A percentile compares a stretch with the other conserved stretches of the same genome.
Conservation (phyloP, 768 basidiomycete species). For the Leccinellum albellum region DNA sequence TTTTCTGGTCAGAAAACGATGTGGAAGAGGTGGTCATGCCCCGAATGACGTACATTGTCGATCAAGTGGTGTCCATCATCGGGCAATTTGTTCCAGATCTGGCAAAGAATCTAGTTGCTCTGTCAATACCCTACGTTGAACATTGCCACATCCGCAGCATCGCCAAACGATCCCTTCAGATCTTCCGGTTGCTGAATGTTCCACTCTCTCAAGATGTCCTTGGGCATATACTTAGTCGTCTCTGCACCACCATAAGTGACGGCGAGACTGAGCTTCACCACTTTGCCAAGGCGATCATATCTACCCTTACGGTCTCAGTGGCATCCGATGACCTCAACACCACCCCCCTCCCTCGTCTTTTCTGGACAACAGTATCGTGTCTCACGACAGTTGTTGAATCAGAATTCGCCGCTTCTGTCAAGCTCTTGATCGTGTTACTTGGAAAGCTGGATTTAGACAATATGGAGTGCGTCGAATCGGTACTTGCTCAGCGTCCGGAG, state of each 20-base stretch:
- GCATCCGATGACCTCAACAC: conserved; percentile 53
- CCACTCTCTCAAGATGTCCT: conserved; percentile 67
- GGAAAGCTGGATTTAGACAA: conserved; percentile 70
- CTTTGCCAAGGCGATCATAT: conserved; percentile 80
- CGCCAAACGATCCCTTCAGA: conserved; percentile 85
- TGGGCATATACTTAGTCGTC: conserved; percentile 72
- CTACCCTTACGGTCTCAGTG: conserved; percentile 65
- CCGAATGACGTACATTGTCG: conserved; percentile 68
- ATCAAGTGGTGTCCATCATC: conserved; percentile 62
- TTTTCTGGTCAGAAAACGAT: conserved; percentile 76
- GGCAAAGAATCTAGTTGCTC: conserved; percentile 70
- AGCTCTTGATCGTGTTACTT: conserved; percentile 62
- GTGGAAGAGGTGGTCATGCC: conserved; percentile 48
- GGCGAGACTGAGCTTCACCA: conserved; percentile 72
- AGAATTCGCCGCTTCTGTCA: conserved; percentile 70
- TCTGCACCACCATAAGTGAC: conserved; percentile 80
- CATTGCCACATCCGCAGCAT: conserved; percentile 81
- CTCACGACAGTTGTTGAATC: conserved; percentile 77
- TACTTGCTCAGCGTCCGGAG: conserved; percentile 62
- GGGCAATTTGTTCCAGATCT: conserved; percentile 68
- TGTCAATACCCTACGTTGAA: conserved; percentile 82
- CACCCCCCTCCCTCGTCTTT: conserved; percentile 72
- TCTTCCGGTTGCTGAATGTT: conserved; percentile 81
- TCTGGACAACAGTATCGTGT: conserved; percentile 82
- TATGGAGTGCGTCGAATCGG: conserved; percentile 57